These are phyloP conservation scores for Coemansia sp. DNA, from an alignment of 192 early-diverging fungal genomes.

Conservation along the genomic window DNA sequence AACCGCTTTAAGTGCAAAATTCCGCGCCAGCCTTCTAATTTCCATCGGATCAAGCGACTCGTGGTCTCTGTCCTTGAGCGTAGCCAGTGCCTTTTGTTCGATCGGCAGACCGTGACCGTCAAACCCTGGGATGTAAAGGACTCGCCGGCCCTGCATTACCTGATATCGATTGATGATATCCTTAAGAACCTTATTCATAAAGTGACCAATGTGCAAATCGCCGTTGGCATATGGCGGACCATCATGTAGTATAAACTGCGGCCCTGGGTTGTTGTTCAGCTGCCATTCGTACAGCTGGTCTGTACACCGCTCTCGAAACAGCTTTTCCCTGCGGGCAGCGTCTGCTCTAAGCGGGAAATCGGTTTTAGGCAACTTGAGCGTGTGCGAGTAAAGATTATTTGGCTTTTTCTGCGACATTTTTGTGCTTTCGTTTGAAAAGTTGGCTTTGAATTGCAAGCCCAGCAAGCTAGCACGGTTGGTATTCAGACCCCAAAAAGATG, in stretches of 20 bases:
- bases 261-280: constrained; percentile 65
- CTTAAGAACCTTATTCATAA: constrained; percentile 81
- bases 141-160: constrained; percentile 67
- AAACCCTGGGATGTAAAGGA: constrained; percentile 75
- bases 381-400: constrained; percentile 48
- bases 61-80: constrained; percentile 53
- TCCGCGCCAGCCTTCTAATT: constrained; percentile 52
- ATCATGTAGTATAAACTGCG: constrained; percentile 75
- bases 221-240: constrained; percentile 85
- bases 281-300: constrained; percentile 72
- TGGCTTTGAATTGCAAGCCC: neutral
- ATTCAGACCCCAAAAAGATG: neutral
- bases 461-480: neutral
- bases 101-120: constrained; percentile 83
- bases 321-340: constrained; percentile 59
- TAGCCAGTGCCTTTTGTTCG: constrained; percentile 72
- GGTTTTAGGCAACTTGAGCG: constrained; percentile 71
- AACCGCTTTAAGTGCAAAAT: constrained; percentile 62
- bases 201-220: constrained; percentile 70
- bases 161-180: constrained; percentile 76
- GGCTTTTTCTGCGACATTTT: constrained; percentile 9
- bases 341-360: constrained; percentile 67
- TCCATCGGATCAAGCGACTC: constrained; percentile 41
- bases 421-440: neutral
- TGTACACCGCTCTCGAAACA: constrained; percentile 63